Base-by-base conservation (phyloP, 768 basidiomycete species). In the Leccinum imitatum region DNA sequence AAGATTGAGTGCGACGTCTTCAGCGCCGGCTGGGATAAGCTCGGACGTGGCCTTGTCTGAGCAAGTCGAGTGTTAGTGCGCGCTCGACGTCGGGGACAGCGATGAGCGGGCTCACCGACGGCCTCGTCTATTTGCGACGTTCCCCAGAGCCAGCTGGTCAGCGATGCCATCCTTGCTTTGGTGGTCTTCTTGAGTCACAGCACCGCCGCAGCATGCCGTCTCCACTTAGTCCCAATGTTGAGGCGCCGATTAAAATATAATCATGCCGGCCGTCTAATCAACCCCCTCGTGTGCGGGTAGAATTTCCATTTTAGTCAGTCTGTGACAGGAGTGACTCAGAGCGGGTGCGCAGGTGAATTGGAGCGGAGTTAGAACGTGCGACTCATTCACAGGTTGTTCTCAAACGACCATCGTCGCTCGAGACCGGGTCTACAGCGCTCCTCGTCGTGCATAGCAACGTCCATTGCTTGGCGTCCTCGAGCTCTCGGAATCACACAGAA, bases 31-130 rank as follows among this genome's bases (percentile, higher is more conserved):
- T 41, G 94, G 92, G 56, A 93, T 76, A 25, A 93, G 80, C 73
- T 95, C 93, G 4, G 93, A 94, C 15, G 95, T 97, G n/a, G 92
- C 91, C 77, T 91, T 94, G 80, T 95, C 94, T 96, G 76, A 35
- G 17, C 60, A 50, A 90, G 73, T 57, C 25, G 30, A 33, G 64
- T 41, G 58, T 65, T 54, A 62, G 55, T 5, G 11, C 25, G 60
- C 51, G 55, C 61, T 23, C 64, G 52, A 54, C 51, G 48, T 60
- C 33, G 8, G 19, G 11, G 48, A 62, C 50, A 31, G 37, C 6
- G 14, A 19, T 15, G 35, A 55, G 31, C 37, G n/a, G 21, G 73
- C 87, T 71, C 66, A 92, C 91, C 91, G 59, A 93, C 77, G 48
- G 88, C 87, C 64, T 91, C 89, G 72, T 94, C 89, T 50, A 93